These are phyloP conservation scores for Penicillium lagena DNA, from an alignment of 495 filamentous ascomycete genomes.

Conservation along the genomic window DNA sequence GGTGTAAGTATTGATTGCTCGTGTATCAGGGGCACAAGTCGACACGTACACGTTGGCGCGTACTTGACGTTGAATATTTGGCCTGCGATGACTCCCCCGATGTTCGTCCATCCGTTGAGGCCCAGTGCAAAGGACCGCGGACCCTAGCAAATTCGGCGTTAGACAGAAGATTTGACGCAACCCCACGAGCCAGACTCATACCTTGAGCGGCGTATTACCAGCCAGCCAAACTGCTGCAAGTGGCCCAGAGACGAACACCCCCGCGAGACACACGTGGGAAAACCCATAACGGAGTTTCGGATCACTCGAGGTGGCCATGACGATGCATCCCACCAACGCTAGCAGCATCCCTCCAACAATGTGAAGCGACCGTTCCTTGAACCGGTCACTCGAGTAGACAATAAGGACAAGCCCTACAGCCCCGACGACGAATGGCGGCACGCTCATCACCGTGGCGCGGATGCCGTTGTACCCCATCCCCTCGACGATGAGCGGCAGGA, in stretches of 20 bases:
- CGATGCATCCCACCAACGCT: neutral
- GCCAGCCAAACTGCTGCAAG: too few relatives aligned
- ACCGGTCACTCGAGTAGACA: neutral
- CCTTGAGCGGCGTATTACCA: too few relatives aligned
- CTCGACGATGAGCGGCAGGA: neutral
- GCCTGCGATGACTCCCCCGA: too few relatives aligned
- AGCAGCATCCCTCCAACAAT: neutral
- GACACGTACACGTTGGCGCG: too few relatives aligned
- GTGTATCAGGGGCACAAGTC: too few relatives aligned
- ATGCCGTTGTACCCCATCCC: neutral
- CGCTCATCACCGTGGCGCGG: neutral
- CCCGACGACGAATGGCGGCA: neutral
- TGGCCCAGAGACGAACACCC: neutral
- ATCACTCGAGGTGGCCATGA: neutral
- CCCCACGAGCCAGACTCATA: too few relatives aligned
- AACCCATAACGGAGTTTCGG: neutral
- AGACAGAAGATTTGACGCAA: too few relatives aligned
- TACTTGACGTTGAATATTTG: too few relatives aligned
- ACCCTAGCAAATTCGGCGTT: too few relatives aligned
- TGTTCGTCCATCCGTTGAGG: too few relatives aligned
- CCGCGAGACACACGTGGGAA: neutral
- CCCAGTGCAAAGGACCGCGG: too few relatives aligned
- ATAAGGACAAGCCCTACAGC: neutral
- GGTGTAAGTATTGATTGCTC: too few relatives aligned
- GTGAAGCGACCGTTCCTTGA: neutral